These are phyloP conservation scores for Zymoseptoria ardabiliae DNA, from an alignment of 2,329 filamentous ascomycete species.

Conservation along the genomic window DNA sequence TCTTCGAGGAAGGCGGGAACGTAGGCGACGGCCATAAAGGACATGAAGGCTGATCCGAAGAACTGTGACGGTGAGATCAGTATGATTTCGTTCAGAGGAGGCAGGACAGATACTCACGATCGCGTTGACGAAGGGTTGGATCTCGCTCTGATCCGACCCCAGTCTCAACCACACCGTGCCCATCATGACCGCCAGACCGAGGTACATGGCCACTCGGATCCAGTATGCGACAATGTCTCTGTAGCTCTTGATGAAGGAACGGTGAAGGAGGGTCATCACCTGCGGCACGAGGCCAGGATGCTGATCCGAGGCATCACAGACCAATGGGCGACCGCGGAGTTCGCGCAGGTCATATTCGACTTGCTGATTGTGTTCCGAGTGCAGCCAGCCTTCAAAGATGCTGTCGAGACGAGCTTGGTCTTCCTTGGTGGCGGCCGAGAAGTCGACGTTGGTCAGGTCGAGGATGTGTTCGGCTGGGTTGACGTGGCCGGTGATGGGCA, in stretches of 20 bases:
- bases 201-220: constrained; percentile 73
- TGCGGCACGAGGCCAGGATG: constrained; percentile 2
- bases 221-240: constrained; percentile 75
- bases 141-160: constrained; percentile 57
- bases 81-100: background rate
- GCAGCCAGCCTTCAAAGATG: constrained; percentile 48
- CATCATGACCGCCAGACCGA: constrained; percentile 71
- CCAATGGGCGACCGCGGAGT: constrained; percentile 5
- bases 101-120: constrained; percentile 36
- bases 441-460: constrained; percentile 69
- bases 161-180: constrained; percentile 80
- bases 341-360: constrained; percentile 9
- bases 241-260: constrained; percentile 73
- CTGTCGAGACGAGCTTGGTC: constrained; percentile 36
- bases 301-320: background rate
- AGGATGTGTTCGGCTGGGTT: constrained; percentile 74
- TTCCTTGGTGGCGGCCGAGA: constrained; percentile 41
- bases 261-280: constrained; percentile 57
- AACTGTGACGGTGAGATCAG: constrained; percentile 26
- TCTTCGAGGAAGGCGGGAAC: constrained; percentile 80
- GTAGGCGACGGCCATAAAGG: constrained; percentile 61
- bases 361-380: constrained; percentile 29
- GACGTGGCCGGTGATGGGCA: constrained; percentile 55
- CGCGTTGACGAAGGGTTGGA: constrained; percentile 72
- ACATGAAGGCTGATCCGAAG: constrained; percentile 47